A percentile compares a stretch with the other conserved stretches of the same genome.
Evolutionary conservation across 208 protist genomes (phyloP).

Genomic region (Leishmania tarentolae): DNA sequence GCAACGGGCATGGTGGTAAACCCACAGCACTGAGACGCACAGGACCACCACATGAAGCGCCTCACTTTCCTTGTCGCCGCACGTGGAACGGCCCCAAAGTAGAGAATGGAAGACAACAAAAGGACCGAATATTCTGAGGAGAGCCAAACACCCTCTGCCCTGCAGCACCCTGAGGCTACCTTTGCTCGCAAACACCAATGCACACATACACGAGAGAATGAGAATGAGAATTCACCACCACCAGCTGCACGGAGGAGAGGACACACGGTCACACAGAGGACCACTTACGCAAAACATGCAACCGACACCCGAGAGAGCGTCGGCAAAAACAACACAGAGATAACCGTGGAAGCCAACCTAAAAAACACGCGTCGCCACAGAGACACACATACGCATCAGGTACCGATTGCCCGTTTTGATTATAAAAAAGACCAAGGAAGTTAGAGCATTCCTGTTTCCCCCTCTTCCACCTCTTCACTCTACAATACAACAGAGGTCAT

Average conservation of each 20-base stretch:
- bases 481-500: too few relatives aligned
- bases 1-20: neutral
- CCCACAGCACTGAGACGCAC: too few relatives aligned
- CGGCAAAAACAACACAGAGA: too few relatives aligned
- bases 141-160: neutral
- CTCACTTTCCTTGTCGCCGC: neutral
- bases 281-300: neutral
- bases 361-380: neutral
- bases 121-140: too few relatives aligned
- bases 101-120: neutral
- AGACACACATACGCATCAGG: neutral
- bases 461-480: neutral
- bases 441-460: neutral
- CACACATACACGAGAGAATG: neutral
- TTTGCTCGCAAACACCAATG: neutral
- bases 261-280: neutral
- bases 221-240: neutral
- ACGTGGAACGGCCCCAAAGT: neutral
- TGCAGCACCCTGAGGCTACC: neutral
- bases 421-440: neutral
- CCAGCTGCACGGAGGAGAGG: neutral
- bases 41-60: neutral
- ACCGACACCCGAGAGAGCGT: neutral
- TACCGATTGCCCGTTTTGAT: neutral
- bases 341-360: neutral